A percentile compares a stretch with the other conserved stretches of the same genome.
phyloP scores from a whole-genome alignment of 495 filamentous ascomycete genomes.

The Jackrogersella multiformis region DNA sequence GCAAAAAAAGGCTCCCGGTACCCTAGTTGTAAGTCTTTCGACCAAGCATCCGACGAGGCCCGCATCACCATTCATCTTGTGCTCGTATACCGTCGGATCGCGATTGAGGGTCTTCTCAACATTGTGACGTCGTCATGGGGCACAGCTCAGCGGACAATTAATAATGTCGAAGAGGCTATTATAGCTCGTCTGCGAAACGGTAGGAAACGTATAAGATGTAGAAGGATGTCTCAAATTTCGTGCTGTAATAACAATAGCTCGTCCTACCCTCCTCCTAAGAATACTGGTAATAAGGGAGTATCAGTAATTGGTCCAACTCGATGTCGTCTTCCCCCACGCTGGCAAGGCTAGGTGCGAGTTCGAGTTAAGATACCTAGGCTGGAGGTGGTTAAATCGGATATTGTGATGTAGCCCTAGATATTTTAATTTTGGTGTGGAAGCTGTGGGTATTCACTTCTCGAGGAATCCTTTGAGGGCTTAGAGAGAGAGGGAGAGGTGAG shows the following conservation, averaged over 20 bases:
- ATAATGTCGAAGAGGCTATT: conserved; percentile 17
- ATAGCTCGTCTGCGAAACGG: conserved; percentile 30
- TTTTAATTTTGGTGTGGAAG: conserved; percentile 28
- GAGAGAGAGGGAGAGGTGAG: too few relatives aligned
- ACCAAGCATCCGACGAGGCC: conserved; percentile 70
- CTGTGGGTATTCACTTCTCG: conserved; percentile 5
- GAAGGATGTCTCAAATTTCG: conserved; percentile 28
- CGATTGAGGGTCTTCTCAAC: conserved; percentile 43
- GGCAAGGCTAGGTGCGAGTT: conserved; percentile 7
- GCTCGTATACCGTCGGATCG: conserved; percentile 46
- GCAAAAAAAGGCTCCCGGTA: conserved; percentile 45
- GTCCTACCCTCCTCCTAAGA: conserved; percentile 33
- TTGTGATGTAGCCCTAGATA: too few relatives aligned
- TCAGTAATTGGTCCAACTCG: conserved; percentile 8
- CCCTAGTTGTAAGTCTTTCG: conserved; percentile 70
- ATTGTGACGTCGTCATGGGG: conserved; percentile 50
- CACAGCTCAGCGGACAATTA: conserved; percentile 31
- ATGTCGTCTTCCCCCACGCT: not conserved
- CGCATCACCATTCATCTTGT: conserved; percentile 69
- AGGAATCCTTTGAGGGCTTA: conserved; percentile 1
- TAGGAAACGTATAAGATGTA: not conserved
- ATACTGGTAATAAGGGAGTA: too few relatives aligned
- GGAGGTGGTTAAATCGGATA: too few relatives aligned
- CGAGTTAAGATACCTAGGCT: too few relatives aligned
- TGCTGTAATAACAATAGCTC: conserved; percentile 24